Evolutionary conservation across 1,284 basidiomycete genomes (phyloP), one percentile per base, ranked within the genome.

Genomic region (Wallemia ichthyophaga): DNA sequence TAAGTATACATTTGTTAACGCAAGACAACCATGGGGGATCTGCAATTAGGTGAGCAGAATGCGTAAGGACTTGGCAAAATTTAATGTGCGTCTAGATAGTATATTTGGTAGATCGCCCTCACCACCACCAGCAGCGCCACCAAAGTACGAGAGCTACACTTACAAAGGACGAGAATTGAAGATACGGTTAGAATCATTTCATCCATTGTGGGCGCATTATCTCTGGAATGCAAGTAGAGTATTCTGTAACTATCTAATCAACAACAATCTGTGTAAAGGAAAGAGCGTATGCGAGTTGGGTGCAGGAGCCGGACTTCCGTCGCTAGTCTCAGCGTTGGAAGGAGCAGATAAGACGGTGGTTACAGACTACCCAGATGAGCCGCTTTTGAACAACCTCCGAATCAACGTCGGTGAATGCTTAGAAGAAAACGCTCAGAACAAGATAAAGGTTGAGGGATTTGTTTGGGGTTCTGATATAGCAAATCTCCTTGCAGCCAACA

Each of bases 291-390:
- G 96, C 1, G 92, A 98, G 68, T 78, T 96, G 0, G 92, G 92
- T 0, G 92, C 92, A 0, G 92, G 88, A 0, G 88, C 86, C 1
- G 91, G 81, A 0, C 71, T 96, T 19, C 92, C 92, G 0, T 80
- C 83, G 1, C 73, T 95, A 15, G 77, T 87, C 0, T 73, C 79
- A 0, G 78, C 75, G 0, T 74, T 81, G 33, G 80, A 80, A 59
- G 82, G 80, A 0, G 85, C 85, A 0, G 66, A 67, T 31, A 63
- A 66, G 37, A 64, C 72, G 27, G 76, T 92, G 0, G 71, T 89
- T 25, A 94, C 92, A 0, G 92, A 98, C 69, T 96, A 95, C 69
- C 89, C 91, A 0, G 92, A 96, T 64, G 66, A 73, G 1, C 68
- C 73, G 1, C 74, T 96, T n/a, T 69, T 95, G 56, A 74, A 83